phyloP scores from a whole-genome alignment of 768 basidiomycete species.

The Phylloporus rhodoxanthus region DNA sequence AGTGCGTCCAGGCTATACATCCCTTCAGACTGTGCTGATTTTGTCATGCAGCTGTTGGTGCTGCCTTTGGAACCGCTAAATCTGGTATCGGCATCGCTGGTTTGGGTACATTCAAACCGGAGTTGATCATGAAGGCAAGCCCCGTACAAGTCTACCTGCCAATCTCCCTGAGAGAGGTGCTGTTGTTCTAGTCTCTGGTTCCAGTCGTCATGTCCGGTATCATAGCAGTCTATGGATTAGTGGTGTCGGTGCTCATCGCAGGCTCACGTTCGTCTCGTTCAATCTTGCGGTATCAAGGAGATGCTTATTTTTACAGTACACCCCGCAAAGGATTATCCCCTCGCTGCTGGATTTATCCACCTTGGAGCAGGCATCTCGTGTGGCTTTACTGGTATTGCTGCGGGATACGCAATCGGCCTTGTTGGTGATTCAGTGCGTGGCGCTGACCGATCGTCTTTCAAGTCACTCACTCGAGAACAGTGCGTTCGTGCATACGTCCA shows the following conservation, averaged over 20 bases:
- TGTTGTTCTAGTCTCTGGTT: slow-evolving; percentile 66
- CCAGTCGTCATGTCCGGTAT: slow-evolving; percentile 99
- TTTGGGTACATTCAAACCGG: slow-evolving; percentile 87
- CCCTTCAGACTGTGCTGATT: slow-evolving; percentile 9
- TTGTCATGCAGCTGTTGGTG: slow-evolving; percentile 66
- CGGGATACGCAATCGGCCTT: slow-evolving; percentile 90
- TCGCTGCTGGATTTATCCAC: slow-evolving; percentile 86
- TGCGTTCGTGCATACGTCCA: slow-evolving; percentile 89
- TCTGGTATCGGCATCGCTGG: slow-evolving; percentile 97
- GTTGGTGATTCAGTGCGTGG: slow-evolving; percentile 85
- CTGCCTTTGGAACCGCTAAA: slow-evolving; percentile 95
- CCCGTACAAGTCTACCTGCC: neutral
- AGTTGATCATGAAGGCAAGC: slow-evolving; percentile 93
- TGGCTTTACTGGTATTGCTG: slow-evolving; percentile 85
- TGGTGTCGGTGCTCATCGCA: slow-evolving; percentile 89
- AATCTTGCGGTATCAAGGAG: neutral
- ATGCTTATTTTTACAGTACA: slow-evolving; percentile 42
- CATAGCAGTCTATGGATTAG: slow-evolving; percentile 94
- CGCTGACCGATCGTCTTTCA: neutral
- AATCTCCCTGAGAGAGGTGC: neutral
- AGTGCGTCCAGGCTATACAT: slow-evolving; percentile 52
- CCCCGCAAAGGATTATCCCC: slow-evolving; percentile 61
- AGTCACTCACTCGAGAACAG: slow-evolving; percentile 33
- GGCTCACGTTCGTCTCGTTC: slow-evolving; percentile 45
- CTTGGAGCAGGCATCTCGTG: slow-evolving; percentile 89